Percentiles rank a stretch among this genome's conserved stretches.
Evolutionary conservation across 2,329 filamentous ascomycete genomes (phyloP).

Genomic region (Colletotrichum godetiae): DNA sequence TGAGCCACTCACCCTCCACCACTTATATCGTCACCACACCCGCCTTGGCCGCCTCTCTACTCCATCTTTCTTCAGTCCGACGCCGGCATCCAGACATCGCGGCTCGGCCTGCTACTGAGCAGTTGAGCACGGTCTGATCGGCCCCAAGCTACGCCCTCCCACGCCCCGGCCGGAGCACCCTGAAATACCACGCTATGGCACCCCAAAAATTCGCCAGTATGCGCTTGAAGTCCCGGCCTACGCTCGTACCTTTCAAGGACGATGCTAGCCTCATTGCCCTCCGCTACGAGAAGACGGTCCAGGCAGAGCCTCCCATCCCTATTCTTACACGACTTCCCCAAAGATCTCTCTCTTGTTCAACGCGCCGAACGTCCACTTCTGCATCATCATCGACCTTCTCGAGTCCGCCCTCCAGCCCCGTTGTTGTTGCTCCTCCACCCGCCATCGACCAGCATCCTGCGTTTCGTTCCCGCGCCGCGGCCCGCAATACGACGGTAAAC

Average conservation of each 20-base stretch:
- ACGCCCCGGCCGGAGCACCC: conserved; percentile 14
- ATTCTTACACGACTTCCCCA: conserved; percentile 57
- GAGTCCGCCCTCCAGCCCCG: conserved; percentile 38
- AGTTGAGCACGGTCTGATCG: conserved; percentile 28
- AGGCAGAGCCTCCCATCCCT: conserved; percentile 68
- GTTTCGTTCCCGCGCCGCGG: conserved; percentile 49
- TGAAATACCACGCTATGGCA: conserved; percentile 43
- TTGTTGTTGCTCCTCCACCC: conserved; percentile 49
- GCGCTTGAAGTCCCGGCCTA: conserved; percentile 54
- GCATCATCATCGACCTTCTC: conserved; percentile 21
- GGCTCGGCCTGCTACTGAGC: conserved; percentile 12
- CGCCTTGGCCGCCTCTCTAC: conserved; percentile 19
- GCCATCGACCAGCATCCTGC: conserved; percentile 64
- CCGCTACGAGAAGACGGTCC: conserved; percentile 70
- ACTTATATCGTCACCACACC: conserved; percentile 23
- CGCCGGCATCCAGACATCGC: neutral
- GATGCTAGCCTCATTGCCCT: conserved; percentile 64
- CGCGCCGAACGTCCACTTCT: conserved; percentile 30
- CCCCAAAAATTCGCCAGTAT: conserved; percentile 55
- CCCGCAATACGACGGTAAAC: conserved; percentile 44
- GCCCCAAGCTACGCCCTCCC: conserved; percentile 4
- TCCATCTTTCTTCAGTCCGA: conserved; percentile 10
- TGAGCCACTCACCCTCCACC: conserved; percentile 21
- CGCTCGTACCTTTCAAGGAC: conserved; percentile 55
- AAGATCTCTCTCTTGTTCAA: conserved; percentile 38